Evolutionary conservation across 495 filamentous ascomycete species (phyloP).

Genomic region (Xylona heveae): DNA sequence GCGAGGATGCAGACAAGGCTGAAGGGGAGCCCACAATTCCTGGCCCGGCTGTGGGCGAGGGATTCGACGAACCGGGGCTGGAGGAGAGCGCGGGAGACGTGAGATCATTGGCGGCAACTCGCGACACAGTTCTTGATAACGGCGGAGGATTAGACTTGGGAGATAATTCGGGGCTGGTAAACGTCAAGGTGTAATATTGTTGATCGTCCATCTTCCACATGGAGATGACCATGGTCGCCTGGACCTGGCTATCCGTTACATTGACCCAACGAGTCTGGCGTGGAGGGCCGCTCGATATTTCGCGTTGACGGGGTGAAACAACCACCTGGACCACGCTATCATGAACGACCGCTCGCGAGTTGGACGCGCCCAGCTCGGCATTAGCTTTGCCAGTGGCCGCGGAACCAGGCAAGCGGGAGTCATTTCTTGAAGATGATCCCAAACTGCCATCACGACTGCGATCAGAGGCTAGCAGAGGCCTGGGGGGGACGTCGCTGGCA

Average conservation of each 20-base stretch:
- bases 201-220: conserved; percentile 37
- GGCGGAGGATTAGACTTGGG: conserved; percentile 10
- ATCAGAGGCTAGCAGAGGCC: too few species aligned
- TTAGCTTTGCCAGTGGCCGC: conserved; percentile 5
- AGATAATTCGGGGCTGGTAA: conserved; percentile 26
- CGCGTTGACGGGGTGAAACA: conserved; percentile 19
- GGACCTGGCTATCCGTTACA: conserved; percentile 20
- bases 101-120: conserved; percentile 14
- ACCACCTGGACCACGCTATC: conserved; percentile 36
- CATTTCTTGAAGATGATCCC: too few species aligned
- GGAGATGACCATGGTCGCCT: conserved; percentile 45
- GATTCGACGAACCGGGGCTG: conserved; percentile 12
- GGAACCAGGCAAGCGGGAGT: not conserved
- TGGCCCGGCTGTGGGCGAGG: conserved; percentile 20
- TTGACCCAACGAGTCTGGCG: too few species aligned
- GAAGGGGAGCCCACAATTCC: conserved; percentile 2
- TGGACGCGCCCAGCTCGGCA: too few species aligned
- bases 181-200: conserved; percentile 42
- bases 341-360: conserved; percentile 16
- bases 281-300: too few species aligned
- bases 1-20: conserved; percentile 14
- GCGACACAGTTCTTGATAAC: conserved; percentile 10
- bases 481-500: too few species aligned
- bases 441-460: too few species aligned
- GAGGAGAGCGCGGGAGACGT: conserved; percentile 8